Evolutionary conservation across 305 asterid genomes (phyloP).

Genomic region (Stenogyne calaminthoides): DNA sequence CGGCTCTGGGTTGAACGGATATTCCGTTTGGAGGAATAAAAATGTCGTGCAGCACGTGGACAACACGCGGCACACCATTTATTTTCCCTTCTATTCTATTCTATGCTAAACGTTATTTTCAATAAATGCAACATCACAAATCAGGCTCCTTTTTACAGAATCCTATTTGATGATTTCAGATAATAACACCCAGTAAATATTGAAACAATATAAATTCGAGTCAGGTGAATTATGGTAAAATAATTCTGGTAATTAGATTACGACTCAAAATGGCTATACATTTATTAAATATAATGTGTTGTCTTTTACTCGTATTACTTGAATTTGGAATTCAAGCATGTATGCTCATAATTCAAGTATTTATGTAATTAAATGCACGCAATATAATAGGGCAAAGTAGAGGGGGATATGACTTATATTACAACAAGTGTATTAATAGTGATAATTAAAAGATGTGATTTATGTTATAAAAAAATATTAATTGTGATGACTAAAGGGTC

Average conservation of each 20-base stretch:
- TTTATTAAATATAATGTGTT: neutral
- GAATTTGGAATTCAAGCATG: constrained; percentile 12
- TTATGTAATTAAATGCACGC: neutral
- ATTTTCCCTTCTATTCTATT: neutral
- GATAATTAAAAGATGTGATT: too few relatives aligned
- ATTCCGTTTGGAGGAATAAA: constrained; percentile 15
- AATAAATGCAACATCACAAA: neutral
- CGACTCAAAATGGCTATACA: constrained; percentile 4
- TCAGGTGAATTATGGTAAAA: constrained; percentile 1
- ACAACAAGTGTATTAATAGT: too few relatives aligned
- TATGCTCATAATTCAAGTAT: constrained; percentile 20
- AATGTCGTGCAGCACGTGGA: constrained; percentile 10
- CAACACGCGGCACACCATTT: constrained; percentile 5
- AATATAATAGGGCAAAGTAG: too few relatives aligned
- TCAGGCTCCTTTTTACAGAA: neutral
- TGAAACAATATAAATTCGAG: neutral
- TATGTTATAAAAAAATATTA: too few relatives aligned
- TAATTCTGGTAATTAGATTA: neutral
- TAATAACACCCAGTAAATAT: neutral
- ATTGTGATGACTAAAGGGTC: too few relatives aligned
- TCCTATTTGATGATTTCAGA: neutral
- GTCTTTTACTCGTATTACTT: neutral
- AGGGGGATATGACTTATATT: too few relatives aligned
- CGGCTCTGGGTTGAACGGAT: neutral
- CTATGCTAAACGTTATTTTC: neutral